A percentile compares a stretch with the other conserved stretches of the same genome.
Conservation (phyloP, 1,284 basidiomycete species). For the Ganoderma lingzhi region DNA sequence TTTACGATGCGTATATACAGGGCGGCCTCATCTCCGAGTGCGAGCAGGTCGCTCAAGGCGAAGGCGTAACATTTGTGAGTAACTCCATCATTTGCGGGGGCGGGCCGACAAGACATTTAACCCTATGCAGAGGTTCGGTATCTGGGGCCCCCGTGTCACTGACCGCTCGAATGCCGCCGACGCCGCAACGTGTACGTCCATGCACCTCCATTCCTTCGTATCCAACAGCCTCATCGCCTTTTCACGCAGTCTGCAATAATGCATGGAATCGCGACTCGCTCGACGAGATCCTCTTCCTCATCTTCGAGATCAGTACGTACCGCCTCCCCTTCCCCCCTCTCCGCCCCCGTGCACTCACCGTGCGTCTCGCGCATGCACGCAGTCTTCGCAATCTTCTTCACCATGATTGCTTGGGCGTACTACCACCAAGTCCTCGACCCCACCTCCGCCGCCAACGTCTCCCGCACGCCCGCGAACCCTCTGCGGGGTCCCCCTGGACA, state of each 20-base stretch:
- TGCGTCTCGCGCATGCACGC: neutral
- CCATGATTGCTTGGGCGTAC: constrained; percentile 68
- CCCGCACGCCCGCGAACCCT: constrained; percentile 39
- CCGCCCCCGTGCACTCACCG: neutral
- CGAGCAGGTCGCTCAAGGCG: constrained; percentile 29
- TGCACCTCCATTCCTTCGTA: neutral
- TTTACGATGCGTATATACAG: constrained; percentile 1
- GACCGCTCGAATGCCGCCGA: constrained; percentile 46
- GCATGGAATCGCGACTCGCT: constrained; percentile 68
- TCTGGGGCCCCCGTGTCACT: constrained; percentile 37
- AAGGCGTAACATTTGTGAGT: constrained; percentile 30
- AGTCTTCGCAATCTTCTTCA: constrained; percentile 68
- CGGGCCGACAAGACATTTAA: neutral
- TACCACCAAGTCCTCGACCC: constrained; percentile 79
- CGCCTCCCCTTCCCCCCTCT: neutral
- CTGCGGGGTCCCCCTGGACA: constrained; percentile 24
- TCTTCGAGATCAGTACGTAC: constrained; percentile 57
- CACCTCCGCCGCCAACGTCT: constrained; percentile 46
- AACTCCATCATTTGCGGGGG: too few species aligned
- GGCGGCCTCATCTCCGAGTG: constrained; percentile 33
- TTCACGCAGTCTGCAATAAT: constrained; percentile 58
- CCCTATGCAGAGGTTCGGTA: constrained; percentile 31
- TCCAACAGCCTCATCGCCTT: neutral
- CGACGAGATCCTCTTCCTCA: constrained; percentile 65
- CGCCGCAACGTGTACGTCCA: constrained; percentile 54